These are phyloP conservation scores for Phytophthora hibernalis DNA, from an alignment of 352 stramenopile genomes.

Conservation along the genomic window DNA sequence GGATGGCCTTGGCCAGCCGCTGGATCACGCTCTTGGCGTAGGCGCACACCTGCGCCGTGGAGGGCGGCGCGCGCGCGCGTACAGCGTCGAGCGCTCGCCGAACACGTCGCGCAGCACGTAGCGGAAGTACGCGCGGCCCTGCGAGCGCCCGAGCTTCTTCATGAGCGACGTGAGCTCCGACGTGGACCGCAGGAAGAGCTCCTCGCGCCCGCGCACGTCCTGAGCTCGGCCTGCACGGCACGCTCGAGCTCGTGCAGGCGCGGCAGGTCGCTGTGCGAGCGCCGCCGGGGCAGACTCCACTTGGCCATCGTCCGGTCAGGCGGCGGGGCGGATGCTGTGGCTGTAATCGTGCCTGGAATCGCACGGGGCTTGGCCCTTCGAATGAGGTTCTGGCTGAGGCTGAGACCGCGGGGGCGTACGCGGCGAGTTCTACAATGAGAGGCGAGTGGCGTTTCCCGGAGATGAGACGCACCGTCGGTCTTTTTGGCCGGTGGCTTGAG, in stretches of 20 bases:
- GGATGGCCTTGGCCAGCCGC: conserved; percentile 72
- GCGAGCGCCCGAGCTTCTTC: conserved; percentile 71
- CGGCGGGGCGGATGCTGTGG: conserved; percentile 6
- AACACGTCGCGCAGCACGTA: conserved; percentile 84
- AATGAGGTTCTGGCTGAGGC: conserved; percentile 8
- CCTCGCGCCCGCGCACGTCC: conserved; percentile 64
- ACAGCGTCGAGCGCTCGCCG: conserved; percentile 65
- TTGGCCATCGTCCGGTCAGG: conserved; percentile 36
- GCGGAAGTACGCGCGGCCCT: conserved; percentile 81
- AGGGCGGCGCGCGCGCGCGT: conserved; percentile 38
- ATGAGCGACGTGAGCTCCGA: conserved; percentile 77
- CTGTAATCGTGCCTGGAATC: conserved; percentile 25
- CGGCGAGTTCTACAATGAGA: conserved; percentile 47
- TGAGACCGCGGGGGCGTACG: neutral
- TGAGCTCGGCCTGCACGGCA: conserved; percentile 73
- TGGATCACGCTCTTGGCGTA: conserved; percentile 73
- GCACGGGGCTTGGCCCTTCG: conserved; percentile 7
- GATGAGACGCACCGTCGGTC: conserved; percentile 26
- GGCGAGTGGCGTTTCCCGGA: conserved; percentile 23
- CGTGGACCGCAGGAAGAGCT: conserved; percentile 82
- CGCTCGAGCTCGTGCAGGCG: conserved; percentile 70
- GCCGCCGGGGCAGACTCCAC: conserved; percentile 39
- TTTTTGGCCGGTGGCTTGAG: conserved; percentile 14
- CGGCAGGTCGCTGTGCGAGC: conserved; percentile 62
- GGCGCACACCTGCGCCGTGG: conserved; percentile 49